Conservation (phyloP, 2,329 filamentous ascomycete genomes). For the Hypocreales sp. region DNA sequence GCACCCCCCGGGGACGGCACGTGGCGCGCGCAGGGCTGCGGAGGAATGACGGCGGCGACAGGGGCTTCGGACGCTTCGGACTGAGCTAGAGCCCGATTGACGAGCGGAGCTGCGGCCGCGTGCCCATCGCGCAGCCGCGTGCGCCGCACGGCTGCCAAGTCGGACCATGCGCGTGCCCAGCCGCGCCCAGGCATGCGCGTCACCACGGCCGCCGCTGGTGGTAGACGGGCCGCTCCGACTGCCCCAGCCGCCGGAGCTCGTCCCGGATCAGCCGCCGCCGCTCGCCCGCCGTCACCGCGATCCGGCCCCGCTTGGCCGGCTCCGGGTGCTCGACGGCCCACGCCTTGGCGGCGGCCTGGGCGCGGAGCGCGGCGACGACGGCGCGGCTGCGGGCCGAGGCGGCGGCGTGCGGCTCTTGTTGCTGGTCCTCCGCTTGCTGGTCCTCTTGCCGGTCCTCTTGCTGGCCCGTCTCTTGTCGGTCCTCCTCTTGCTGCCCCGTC, state of each 20-base stretch:
- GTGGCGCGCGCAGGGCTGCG: no score
- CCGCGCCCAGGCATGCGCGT: neutral
- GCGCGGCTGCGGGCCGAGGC: constrained; percentile 12
- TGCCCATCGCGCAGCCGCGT: no score
- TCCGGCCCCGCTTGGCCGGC: constrained; percentile 20
- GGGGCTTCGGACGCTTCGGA: no score
- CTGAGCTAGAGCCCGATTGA: no score
- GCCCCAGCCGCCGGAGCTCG: constrained; percentile 33
- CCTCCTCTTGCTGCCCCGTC: constrained; percentile 1
- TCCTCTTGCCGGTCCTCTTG: constrained; percentile 1
- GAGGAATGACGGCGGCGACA: no score
- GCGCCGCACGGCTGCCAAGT: no score
- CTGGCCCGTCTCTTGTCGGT: neutral
- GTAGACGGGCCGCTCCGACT: constrained; percentile 28
- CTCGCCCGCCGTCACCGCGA: constrained; percentile 35
- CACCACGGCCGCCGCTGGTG: constrained; percentile 42
- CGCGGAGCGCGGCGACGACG: constrained; percentile 16
- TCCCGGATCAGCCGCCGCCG: constrained; percentile 42
- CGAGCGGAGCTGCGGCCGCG: no score
- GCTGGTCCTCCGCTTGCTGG: constrained; percentile 5
- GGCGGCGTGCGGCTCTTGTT: constrained; percentile 6
- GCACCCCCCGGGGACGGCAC: no score
- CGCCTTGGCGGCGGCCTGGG: constrained; percentile 16
- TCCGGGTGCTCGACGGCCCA: constrained; percentile 20
- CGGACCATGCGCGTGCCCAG: no score